Evolutionary conservation across 371 early-diverging fungal species (phyloP), one percentile per base, ranked within the genome.

Genomic region (Mucor mucedo): DNA sequence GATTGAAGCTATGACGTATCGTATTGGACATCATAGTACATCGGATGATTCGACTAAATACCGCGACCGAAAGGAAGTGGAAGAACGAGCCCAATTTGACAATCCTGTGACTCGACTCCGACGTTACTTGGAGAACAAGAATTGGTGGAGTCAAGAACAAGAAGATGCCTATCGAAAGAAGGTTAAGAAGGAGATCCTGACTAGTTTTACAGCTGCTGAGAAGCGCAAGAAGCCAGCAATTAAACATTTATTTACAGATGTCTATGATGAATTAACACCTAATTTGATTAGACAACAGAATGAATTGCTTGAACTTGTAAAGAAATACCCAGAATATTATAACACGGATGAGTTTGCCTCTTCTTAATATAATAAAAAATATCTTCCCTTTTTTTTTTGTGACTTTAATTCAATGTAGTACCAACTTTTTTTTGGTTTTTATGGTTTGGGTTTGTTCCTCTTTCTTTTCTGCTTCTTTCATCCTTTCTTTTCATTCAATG

Each of bases 11-110:
- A 90, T 97, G 91, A 95, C 98, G 9, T 98, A 98, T 75, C 95
- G 96, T 62, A 87, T 98, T 52, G 92, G 96, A 3, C 98, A 98
- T 74, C 99, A 98, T 83, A 91, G 91, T 68, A 98, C 99, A 1
- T 97, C 97, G 0, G 99, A 98, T 75, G 98, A 98, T 73, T 96
- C 97, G 5, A 91, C 95, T 2, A 96, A 97, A 41, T 98, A 98
- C 76, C 78, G 83, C 41, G 78, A 83, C 56, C 72, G 78, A 57
- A 85, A 88, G 72, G 98, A 98, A 76, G 96, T 96, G 4, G 93
- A 95, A 69, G 91, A 89, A 75, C 83, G 87, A 65, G 84, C 86
- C 45, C 77, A 83, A 13, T 74, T 84, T 58, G 96, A 97, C 75
- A 94, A 94, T 67, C 99, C 99, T 2, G 86, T 96, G 33, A 80